Evolutionary conservation across 768 basidiomycete genomes (phyloP), one percentile per base, ranked within the genome.

Genomic region (Filobasidium wieringae): DNA sequence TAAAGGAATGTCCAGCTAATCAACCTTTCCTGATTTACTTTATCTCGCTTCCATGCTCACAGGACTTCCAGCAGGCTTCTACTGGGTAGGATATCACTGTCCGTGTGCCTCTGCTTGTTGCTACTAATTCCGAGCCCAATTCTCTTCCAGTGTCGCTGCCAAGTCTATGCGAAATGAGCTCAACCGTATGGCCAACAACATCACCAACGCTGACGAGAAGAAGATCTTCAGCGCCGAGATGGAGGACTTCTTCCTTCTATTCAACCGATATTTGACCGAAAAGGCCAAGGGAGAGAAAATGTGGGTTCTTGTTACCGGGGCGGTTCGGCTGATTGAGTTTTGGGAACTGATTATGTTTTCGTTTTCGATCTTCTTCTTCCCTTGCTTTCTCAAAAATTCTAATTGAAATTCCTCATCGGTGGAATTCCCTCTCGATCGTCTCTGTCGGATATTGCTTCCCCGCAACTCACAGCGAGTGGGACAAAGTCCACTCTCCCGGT

Each of bases 91-190:
- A 27, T 47, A 12, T 47, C 8, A 19, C 7, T 24, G 41, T 7
- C 24, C 41, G 19, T 9, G 15, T n/a, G 15, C 19, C 41, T 8
- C 41, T 43, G 11, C 36, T 9, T n/a, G 41, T 27, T 3, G 22
- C 29, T 26, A 24, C 43, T 37, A n/a, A 47, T n/a, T n/a, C 15
- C 41, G 41, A 43, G 15, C 8, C 41, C 41, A 43, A 8, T 19
- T 9, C n/a, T 19, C 3, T 27, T 11, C 37, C 34, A 50, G 53
- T 41, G 33, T 51, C 40, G 55, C 52, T 34, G 85, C 87, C 66
- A 93, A 92, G 78, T 79, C 88, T 56, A 95, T 95, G 92, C 86
- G 88, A 79, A 95, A 96, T 73, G 95, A 97, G 79, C 85, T 99
- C 77, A 86, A 86, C 75, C 82, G 82, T 70, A 87, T 99, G 80